Percentiles rank a stretch among this genome's conserved stretches.
These are phyloP conservation scores for Kernera saxatilis DNA, from an alignment of 345 rosid species.

Conservation along the genomic window DNA sequence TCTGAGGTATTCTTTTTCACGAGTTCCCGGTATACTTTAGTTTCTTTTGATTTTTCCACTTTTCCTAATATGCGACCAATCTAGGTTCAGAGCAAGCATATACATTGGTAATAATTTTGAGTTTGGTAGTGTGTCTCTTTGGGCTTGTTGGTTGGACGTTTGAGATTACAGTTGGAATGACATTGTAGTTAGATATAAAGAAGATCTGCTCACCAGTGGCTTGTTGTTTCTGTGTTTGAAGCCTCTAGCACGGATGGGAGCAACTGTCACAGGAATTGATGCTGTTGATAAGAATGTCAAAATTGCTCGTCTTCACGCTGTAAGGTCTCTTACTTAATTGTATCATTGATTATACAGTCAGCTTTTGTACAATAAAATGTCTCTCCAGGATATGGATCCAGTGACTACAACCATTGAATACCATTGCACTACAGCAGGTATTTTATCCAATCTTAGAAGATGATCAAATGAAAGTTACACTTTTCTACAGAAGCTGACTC, in stretches of 20 bases:
- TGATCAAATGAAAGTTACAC: background rate
- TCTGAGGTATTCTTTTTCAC: constrained; percentile 72
- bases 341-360: background rate
- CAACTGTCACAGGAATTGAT: constrained; percentile 86
- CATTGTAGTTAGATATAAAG: background rate
- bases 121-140: too few species aligned
- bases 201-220: background rate
- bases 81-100: background rate
- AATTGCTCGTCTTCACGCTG: constrained; percentile 91
- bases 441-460: constrained; percentile 5
- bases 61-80: background rate
- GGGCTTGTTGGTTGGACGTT: background rate
- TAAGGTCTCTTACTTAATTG: constrained; percentile 37
- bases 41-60: background rate
- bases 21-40: background rate
- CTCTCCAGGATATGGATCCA: constrained; percentile 65
- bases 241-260: constrained; percentile 99
- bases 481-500: background rate
- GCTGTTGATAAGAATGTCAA: constrained; percentile 88
- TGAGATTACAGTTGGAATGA: background rate
- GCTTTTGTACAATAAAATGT: constrained; percentile 9
- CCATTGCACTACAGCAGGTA: constrained; percentile 88
- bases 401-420: constrained; percentile 72
- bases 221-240: constrained; percentile 33
- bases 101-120: too few species aligned